A percentile compares a stretch with the other conserved stretches of the same genome.
These are phyloP conservation scores for Massariosphaeria phaeospora DNA, from an alignment of 495 filamentous ascomycete species.

Conservation along the genomic window DNA sequence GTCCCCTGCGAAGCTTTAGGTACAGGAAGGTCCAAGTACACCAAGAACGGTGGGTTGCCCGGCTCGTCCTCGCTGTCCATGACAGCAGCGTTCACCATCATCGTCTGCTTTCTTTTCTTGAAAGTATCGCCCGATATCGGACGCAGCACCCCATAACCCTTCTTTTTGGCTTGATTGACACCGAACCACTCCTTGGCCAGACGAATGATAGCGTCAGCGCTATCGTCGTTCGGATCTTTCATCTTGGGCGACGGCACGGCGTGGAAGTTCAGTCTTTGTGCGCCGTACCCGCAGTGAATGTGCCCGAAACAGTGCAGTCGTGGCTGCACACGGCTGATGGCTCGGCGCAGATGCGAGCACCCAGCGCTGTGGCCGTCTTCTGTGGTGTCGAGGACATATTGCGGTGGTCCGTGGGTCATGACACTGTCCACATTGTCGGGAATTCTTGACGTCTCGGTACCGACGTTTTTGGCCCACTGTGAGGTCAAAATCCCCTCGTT, in stretches of 20 bases:
- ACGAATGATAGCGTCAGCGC: neutral
- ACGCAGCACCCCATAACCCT: conserved; percentile 34
- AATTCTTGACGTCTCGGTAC: conserved; percentile 3
- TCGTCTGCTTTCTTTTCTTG: conserved; percentile 50
- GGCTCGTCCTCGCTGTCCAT: conserved; percentile 46
- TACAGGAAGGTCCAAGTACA: conserved; percentile 60
- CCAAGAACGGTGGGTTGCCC: conserved; percentile 55
- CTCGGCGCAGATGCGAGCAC: conserved; percentile 31
- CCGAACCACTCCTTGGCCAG: conserved; percentile 17
- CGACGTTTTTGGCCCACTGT: conserved; percentile 30
- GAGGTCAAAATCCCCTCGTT: conserved; percentile 8
- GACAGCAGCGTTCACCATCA: conserved; percentile 69
- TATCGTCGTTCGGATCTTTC: neutral
- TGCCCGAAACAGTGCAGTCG: conserved; percentile 58
- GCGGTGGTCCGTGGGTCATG: conserved; percentile 32
- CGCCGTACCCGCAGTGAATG: conserved; percentile 48
- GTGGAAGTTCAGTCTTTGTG: conserved; percentile 13
- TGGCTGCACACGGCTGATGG: conserved; percentile 46
- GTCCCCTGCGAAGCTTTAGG: too few species aligned
- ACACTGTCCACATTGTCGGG: conserved; percentile 25
- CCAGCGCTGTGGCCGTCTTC: conserved; percentile 9
- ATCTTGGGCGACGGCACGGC: neutral
- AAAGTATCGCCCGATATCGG: conserved; percentile 40
- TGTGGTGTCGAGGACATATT: conserved; percentile 16
- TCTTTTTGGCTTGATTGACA: conserved; percentile 41